Percentiles rank a stretch among this genome's conserved stretches.
These are phyloP conservation scores for Rosa multiflora DNA, from an alignment of 306 rosid species.

Conservation along the genomic window DNA sequence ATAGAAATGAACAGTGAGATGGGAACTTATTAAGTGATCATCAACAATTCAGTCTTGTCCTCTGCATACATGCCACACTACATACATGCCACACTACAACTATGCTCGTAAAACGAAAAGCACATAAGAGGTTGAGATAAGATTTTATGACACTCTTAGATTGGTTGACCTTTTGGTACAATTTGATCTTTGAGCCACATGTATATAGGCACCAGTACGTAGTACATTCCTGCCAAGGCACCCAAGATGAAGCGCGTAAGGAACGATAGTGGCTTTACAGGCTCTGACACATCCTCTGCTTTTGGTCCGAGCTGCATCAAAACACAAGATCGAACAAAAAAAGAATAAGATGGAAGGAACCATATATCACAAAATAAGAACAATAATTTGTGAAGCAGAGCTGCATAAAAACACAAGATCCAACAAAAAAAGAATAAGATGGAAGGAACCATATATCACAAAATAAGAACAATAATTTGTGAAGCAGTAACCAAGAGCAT, in stretches of 20 bases:
- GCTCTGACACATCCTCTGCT: slow-evolving; percentile 73
- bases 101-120: background rate
- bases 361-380: background rate
- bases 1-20: background rate
- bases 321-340: slow-evolving; percentile 4
- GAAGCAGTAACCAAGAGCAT: background rate
- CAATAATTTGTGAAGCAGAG: too few relatives aligned
- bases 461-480: background rate
- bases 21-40: background rate
- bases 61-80: background rate
- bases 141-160: slow-evolving; percentile 32
- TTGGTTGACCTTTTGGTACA: slow-evolving; percentile 86
- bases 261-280: slow-evolving; percentile 56
- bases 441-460: background rate
- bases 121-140: background rate
- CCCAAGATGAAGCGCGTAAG: slow-evolving; percentile 66
- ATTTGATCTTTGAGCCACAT: slow-evolving; percentile 92
- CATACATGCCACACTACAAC: background rate
- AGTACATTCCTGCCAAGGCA: slow-evolving; percentile 78
- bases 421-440: background rate
- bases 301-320: slow-evolving; percentile 93
- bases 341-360: background rate
- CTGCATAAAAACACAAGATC: background rate
- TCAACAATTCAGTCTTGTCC: background rate
- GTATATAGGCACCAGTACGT: slow-evolving; percentile 74